These are phyloP conservation scores for Pseudogymnoascus verrucosus DNA, from an alignment of 2,329 filamentous ascomycete genomes.

Conservation along the genomic window DNA sequence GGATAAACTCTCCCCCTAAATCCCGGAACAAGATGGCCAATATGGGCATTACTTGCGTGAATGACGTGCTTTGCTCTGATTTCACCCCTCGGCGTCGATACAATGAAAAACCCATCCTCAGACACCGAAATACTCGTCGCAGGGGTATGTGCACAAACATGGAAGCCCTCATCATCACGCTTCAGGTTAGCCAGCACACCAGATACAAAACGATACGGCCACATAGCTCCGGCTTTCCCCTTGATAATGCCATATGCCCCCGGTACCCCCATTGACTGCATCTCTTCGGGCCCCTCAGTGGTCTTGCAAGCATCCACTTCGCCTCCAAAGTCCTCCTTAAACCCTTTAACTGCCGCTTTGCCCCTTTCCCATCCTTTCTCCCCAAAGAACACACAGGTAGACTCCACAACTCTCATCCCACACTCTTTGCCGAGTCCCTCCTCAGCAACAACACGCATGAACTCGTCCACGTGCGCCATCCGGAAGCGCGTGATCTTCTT, in stretches of 20 bases:
- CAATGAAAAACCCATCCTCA: slow-evolving; percentile 29
- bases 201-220: slow-evolving; percentile 43
- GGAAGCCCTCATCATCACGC: background rate
- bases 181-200: slow-evolving; percentile 32
- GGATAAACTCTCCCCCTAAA: slow-evolving; percentile 40
- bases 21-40: slow-evolving; percentile 42
- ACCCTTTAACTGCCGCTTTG: background rate
- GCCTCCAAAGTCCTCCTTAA: background rate
- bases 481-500: slow-evolving; percentile 37
- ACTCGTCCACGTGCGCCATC: slow-evolving; percentile 31
- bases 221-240: slow-evolving; percentile 38
- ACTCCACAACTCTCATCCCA: background rate
- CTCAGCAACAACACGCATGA: background rate
- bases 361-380: background rate
- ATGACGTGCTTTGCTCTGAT: slow-evolving; percentile 43
- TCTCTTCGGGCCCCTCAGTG: background rate
- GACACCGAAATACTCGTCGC: slow-evolving; percentile 24
- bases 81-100: slow-evolving; percentile 38
- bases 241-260: slow-evolving; percentile 22
- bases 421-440: slow-evolving; percentile 6
- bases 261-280: slow-evolving; percentile 18
- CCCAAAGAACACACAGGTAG: background rate
- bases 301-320: background rate
- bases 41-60: slow-evolving; percentile 50
- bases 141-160: slow-evolving; percentile 33